A percentile compares a stretch with the other conserved stretches of the same genome.
These are phyloP conservation scores for Vinca minor DNA, from an alignment of 257 asterid species.

Conservation along the genomic window DNA sequence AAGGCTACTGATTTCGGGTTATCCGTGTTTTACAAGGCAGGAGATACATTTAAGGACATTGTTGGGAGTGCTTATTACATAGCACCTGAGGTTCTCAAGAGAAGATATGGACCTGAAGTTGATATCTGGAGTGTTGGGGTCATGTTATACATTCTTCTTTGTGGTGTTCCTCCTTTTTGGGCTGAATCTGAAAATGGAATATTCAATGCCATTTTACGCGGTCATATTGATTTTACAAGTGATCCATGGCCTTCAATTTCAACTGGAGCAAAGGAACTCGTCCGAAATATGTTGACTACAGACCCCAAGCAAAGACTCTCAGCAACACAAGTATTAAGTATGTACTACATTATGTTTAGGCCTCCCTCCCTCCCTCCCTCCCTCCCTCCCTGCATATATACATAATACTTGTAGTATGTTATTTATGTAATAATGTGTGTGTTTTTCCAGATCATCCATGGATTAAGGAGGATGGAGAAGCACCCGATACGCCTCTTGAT, in stretches of 20 bases:
- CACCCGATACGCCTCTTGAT: conserved; percentile 68
- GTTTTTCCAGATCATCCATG: conserved; percentile 53
- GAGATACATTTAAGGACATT: conserved; percentile 74
- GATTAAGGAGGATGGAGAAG: conserved; percentile 80
- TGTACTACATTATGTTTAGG: conserved; percentile 5
- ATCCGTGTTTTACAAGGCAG: conserved; percentile 76
- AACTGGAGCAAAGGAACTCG: conserved; percentile 79
- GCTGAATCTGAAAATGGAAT: conserved; percentile 80
- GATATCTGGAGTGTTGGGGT: conserved; percentile 97
- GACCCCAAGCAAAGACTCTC: conserved; percentile 85
- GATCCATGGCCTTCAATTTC: conserved; percentile 98
- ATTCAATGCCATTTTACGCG: conserved; percentile 75
- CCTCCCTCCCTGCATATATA: too few relatives aligned
- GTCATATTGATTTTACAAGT: conserved; percentile 70
- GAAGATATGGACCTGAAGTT: conserved; percentile 87
- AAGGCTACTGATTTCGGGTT: conserved; percentile 91
- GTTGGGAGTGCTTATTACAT: conserved; percentile 97
- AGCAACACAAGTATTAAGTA: conserved; percentile 80
- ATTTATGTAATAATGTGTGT: neutral
- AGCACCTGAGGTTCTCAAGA: conserved; percentile 91
- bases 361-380: too few relatives aligned
- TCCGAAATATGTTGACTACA: conserved; percentile 63
- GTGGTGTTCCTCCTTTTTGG: neutral
- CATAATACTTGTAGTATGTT: too few relatives aligned
- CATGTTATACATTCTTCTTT: conserved; percentile 43